Evolutionary conservation across 2,329 filamentous ascomycete genomes (phyloP).

Genomic region (Fusarium sterilihyphosum): DNA sequence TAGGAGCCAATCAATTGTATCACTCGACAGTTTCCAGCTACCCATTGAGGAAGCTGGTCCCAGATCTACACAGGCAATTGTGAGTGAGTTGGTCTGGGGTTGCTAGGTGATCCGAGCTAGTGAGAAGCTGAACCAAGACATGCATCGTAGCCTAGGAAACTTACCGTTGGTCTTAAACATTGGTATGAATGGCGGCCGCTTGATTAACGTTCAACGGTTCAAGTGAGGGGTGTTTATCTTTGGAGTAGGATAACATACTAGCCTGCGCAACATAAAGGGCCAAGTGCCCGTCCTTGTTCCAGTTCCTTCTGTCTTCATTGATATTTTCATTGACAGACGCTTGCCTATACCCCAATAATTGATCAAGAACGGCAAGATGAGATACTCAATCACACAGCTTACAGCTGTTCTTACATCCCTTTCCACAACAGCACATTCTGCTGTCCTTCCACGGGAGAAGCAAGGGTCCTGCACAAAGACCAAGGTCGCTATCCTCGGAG

Average conservation of each 20-base stretch:
- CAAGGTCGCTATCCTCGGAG: conserved; percentile 56
- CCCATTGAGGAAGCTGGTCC: conserved; percentile 7
- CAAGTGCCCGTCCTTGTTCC: background rate
- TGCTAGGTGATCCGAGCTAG: background rate
- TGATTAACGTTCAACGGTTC: background rate
- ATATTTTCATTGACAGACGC: background rate
- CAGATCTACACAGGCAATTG: background rate
- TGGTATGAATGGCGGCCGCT: background rate
- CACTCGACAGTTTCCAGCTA: background rate
- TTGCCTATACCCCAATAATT: background rate
- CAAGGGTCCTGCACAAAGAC: conserved; percentile 42
- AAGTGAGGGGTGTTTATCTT: background rate
- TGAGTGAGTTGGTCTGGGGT: background rate
- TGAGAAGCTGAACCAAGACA: background rate
- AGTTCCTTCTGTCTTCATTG: too few relatives aligned
- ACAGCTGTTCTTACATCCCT: background rate
- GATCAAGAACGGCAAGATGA: background rate
- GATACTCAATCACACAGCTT: background rate
- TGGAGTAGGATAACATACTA: background rate
- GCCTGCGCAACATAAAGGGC: background rate
- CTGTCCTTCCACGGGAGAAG: background rate
- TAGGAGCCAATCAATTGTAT: background rate
- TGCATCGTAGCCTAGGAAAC: background rate
- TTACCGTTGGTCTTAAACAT: background rate
- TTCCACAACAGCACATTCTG: background rate